Percentiles rank a stretch among this genome's conserved stretches.
phyloP scores from a whole-genome alignment of 352 stramenopile genomes.

The Globisporangium emineosum region DNA sequence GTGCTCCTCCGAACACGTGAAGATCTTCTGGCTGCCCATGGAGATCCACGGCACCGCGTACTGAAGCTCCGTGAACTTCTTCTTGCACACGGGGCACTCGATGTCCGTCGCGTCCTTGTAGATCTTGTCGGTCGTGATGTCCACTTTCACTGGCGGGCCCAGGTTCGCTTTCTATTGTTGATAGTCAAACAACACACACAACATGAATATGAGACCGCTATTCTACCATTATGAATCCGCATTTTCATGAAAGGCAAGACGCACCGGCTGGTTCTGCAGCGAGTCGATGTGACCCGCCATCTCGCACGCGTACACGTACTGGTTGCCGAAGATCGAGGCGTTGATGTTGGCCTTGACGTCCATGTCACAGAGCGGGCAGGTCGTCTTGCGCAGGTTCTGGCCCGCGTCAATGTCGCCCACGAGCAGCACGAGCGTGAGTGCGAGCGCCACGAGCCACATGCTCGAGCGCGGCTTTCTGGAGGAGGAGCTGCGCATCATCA shows the following conservation, averaged over 20 bases:
- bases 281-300: conserved; percentile 81
- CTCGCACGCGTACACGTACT: conserved; percentile 78
- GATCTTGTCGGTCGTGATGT: conserved; percentile 63
- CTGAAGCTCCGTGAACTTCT: conserved; percentile 48
- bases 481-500: conserved; percentile 2
- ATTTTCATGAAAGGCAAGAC: conserved; percentile 4
- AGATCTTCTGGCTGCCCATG: conserved; percentile 70
- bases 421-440: conserved; percentile 26
- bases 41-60: conserved; percentile 77
- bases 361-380: conserved; percentile 40
- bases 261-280: conserved; percentile 72
- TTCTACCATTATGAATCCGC: not conserved
- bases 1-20: conserved; percentile 64
- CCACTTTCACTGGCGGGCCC: conserved; percentile 33
- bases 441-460: conserved; percentile 18
- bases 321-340: conserved; percentile 61
- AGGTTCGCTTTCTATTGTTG: conserved; percentile 39
- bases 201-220: conserved; percentile 8
- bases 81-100: conserved; percentile 65
- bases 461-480: not conserved
- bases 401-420: conserved; percentile 22
- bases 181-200: not conserved
- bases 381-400: conserved; percentile 56
- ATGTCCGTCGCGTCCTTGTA: conserved; percentile 61
- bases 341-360: conserved; percentile 47